Conservation (phyloP, 73 alveolate species). For the Paramecium pentaurelia region DNA sequence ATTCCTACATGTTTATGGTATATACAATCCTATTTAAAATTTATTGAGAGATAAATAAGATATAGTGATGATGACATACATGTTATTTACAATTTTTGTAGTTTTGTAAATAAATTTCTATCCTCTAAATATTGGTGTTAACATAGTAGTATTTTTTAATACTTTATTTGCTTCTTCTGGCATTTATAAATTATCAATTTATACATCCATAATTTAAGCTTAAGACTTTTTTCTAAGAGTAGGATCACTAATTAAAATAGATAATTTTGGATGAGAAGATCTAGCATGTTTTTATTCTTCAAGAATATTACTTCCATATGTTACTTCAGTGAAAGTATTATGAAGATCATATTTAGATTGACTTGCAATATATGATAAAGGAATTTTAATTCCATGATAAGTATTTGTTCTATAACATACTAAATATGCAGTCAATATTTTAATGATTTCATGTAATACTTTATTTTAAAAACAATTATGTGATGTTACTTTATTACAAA, state of each 20-base stretch:
- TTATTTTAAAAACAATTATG: neutral
- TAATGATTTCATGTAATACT: neutral
- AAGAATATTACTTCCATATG: conserved; percentile 2
- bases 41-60: neutral
- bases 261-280: neutral
- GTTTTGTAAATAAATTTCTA: neutral
- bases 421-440: neutral
- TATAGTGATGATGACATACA: neutral
- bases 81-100: neutral
- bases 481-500: neutral
- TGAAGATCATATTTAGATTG: conserved; percentile 15
- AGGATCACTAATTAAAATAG: neutral
- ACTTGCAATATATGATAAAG: neutral
- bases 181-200: neutral
- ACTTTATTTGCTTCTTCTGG: conserved; percentile 10
- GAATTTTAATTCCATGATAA: neutral
- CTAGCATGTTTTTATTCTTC: neutral
- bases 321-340: conserved; percentile 5
- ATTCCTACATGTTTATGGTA: conserved; percentile 30
- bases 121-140: conserved; percentile 35
- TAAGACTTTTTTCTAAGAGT: neutral
- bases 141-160: neutral
- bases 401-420: conserved; percentile 10
- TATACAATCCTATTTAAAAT: conserved; percentile 5
- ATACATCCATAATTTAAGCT: neutral